Evolutionary conservation across 345 rosid genomes (phyloP), one percentile per base, ranked within the genome.

Genomic region (Salix brachista): DNA sequence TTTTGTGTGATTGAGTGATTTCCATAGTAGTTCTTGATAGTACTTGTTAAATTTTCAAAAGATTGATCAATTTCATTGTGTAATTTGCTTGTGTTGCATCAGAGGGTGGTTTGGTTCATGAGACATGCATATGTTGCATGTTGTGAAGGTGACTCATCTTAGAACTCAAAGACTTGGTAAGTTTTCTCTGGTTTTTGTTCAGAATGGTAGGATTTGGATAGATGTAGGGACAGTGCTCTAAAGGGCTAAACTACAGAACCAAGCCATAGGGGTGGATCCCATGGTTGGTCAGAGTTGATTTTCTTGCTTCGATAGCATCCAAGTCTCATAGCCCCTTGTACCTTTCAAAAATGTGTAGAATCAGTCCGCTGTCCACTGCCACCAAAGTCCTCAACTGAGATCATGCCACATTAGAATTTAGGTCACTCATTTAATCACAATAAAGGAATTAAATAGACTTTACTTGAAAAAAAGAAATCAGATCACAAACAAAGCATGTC

Each of bases 251-350:
- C 58, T 18, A 52, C 58, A 52, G 58, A 21, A 52, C 58, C 58
- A 52, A 52, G 58, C 58, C 23, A 19, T 9, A 9, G 14, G 10
- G 26, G 62, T 8, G 13, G 62, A n/a, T 56, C 13, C 0, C 5
- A 6, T 21, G 60, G 25, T 8, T 23, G 26, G 13, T 56, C n/a
- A 8, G 9, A 66, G 41, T 19, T 66, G 42, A 66, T 66, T 66
- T 66, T 65, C 41, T 75, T 52, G 25, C 72, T 10, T 21, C 25
- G 8, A 73, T 18, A 41, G 77, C 21, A 56, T 73, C 69, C 48
- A 6, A 67, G 64, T 56, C 61, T 30, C 69, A 44, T 30, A 73
- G 79, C 67, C 56, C 81, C 64, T 61, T 81, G 77, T 75, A 16
- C 85, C 70, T 46, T 32, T 44, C 23, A 21, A 8, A 19, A 75